These are phyloP conservation scores for Aphanomyces cochlioides DNA, from an alignment of 352 stramenopile species.

Conservation along the genomic window DNA sequence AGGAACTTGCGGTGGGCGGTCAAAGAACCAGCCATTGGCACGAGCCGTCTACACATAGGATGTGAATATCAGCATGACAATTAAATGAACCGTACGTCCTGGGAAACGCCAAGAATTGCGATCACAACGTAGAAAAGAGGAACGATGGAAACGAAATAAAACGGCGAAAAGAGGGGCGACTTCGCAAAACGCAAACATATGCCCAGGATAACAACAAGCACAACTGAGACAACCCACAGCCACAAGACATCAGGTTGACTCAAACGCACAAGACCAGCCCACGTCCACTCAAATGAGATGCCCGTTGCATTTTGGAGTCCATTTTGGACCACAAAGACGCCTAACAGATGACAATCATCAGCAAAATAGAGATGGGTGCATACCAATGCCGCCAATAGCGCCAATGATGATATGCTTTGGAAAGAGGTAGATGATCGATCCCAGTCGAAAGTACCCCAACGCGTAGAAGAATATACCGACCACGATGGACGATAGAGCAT, in stretches of 20 bases:
- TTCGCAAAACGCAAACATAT: constrained; percentile 53
- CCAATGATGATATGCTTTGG: constrained; percentile 93
- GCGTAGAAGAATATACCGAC: constrained; percentile 87
- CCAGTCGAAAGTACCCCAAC: constrained; percentile 86
- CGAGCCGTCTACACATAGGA: constrained; percentile 39
- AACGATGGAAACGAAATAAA: constrained; percentile 79
- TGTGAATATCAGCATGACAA: neutral
- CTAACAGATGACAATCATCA: constrained; percentile 18
- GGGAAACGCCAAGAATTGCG: constrained; percentile 46
- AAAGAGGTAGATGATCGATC: constrained; percentile 92
- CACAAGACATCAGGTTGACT: constrained; percentile 52
- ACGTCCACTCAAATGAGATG: constrained; percentile 55
- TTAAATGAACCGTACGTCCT: constrained; percentile 32
- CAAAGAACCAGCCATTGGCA: constrained; percentile 71
- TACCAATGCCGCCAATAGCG: constrained; percentile 91
- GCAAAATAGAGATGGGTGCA: neutral
- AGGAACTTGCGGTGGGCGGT: constrained; percentile 54
- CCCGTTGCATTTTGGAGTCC: constrained; percentile 83
- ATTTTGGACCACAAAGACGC: constrained; percentile 80
- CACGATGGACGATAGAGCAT: constrained; percentile 84
- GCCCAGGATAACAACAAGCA: constrained; percentile 49
- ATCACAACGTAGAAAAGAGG: constrained; percentile 71
- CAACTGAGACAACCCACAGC: constrained; percentile 63
- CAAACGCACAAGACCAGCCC: constrained; percentile 45
- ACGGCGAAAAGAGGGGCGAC: constrained; percentile 63